A percentile compares a stretch with the other conserved stretches of the same genome.
phyloP scores from a whole-genome alignment of 495 filamentous ascomycete genomes.

The Hamigera avellanea region DNA sequence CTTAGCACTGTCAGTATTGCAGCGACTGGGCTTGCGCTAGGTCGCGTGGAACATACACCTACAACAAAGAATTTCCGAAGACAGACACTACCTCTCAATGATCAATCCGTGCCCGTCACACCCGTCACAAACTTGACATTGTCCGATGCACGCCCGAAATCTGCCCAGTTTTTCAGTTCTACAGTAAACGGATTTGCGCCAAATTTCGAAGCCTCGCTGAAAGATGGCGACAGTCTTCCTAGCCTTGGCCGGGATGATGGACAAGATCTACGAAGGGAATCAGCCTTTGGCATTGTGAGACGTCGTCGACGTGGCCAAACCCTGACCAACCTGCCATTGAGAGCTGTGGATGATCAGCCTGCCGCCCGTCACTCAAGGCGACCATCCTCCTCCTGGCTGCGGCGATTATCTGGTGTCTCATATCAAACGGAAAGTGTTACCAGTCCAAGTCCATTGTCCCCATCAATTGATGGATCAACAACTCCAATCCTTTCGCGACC shows the following conservation, averaged over 20 bases:
- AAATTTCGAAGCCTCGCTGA: not conserved
- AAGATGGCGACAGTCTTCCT: not conserved
- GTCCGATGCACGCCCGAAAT: slow-evolving; percentile 15
- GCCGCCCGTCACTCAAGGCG: slow-evolving; percentile 32
- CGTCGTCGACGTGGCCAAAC: slow-evolving; percentile 27
- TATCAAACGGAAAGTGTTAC: slow-evolving; percentile 61
- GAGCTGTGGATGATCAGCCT: slow-evolving; percentile 15
- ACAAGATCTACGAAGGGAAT: slow-evolving; percentile 16
- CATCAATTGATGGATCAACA: slow-evolving; percentile 58
- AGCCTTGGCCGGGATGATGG: slow-evolving; percentile 4
- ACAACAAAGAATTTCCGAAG: slow-evolving; percentile 16
- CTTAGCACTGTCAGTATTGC: slow-evolving; percentile 58
- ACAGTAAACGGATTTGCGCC: slow-evolving; percentile 5
- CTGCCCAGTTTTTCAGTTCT: slow-evolving; percentile 12
- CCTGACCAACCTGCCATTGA: slow-evolving; percentile 23
- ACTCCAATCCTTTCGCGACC: slow-evolving; percentile 48
- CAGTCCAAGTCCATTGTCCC: slow-evolving; percentile 53
- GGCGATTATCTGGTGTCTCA: slow-evolving; percentile 61
- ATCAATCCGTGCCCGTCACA: slow-evolving; percentile 9
- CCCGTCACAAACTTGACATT: slow-evolving; percentile 9
- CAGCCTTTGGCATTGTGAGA: slow-evolving; percentile 46
- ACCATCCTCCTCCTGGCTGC: slow-evolving; percentile 62
- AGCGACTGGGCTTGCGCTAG: slow-evolving; percentile 52
- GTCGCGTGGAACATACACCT: slow-evolving; percentile 37
- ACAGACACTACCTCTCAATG: slow-evolving; percentile 15